Conservation (phyloP, 2,329 filamentous ascomycete species). For the Calonectria crousiana region DNA sequence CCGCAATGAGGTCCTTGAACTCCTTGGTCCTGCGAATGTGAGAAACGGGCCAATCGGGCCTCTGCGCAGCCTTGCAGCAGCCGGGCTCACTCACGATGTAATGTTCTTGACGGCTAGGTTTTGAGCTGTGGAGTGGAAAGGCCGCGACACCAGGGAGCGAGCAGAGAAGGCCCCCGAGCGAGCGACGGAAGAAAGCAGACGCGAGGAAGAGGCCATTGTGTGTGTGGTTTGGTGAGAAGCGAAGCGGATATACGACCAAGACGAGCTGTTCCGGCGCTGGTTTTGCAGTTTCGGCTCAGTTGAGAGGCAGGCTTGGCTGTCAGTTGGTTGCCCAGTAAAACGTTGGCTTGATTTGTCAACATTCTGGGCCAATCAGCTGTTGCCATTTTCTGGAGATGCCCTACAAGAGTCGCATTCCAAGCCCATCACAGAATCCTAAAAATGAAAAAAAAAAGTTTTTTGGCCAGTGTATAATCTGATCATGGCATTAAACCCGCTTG, state of each 20-base stretch:
- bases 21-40: conserved; percentile 64
- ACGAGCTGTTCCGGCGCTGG: neutral
- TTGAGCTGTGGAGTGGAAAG: conserved; percentile 52
- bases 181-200: conserved; percentile 32
- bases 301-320: neutral
- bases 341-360: conserved; percentile 18
- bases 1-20: conserved; percentile 66
- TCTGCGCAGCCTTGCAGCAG: neutral
- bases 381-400: neutral
- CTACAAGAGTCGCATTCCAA: neutral
- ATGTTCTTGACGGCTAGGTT: conserved; percentile 61
- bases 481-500: neutral
- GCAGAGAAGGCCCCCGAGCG: conserved; percentile 30
- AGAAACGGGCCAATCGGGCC: conserved; percentile 1
- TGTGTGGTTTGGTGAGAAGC: neutral
- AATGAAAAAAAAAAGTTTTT: too few relatives aligned
- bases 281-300: neutral
- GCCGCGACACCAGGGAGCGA: conserved; percentile 32
- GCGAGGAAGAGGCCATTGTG: conserved; percentile 36
- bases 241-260: neutral
- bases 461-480: neutral
- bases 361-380: conserved; percentile 4
- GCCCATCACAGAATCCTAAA: neutral
- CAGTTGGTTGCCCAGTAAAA: neutral
- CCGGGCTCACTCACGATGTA: conserved; percentile 47